Percentiles rank a stretch among this genome's conserved stretches.
phyloP scores from a whole-genome alignment of 768 basidiomycete genomes.

The Leccinum boreale region DNA sequence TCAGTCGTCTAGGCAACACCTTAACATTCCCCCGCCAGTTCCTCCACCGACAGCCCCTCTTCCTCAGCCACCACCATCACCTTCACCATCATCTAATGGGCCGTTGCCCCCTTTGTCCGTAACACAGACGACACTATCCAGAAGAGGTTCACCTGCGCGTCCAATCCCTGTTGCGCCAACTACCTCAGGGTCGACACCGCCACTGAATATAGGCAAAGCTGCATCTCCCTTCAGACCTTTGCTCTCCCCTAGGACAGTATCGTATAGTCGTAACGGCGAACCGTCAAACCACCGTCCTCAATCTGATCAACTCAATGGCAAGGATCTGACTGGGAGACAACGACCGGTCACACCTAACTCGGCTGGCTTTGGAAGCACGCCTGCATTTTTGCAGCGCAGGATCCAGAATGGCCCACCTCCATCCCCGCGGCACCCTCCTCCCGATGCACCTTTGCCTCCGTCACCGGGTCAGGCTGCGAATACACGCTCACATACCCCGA shows the following conservation, averaged over 20 bases:
- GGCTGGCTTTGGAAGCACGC: constrained; percentile 10
- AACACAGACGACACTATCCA: constrained; percentile 2
- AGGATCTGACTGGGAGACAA: constrained; percentile 11
- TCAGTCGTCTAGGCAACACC: constrained; percentile 26
- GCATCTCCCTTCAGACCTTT: constrained; percentile 24
- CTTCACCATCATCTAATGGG: constrained; percentile 1
- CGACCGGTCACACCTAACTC: constrained; percentile 9
- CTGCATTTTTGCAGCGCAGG: constrained; percentile 30
- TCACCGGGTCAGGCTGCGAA: constrained; percentile 11
- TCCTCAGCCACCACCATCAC: constrained; percentile 26
- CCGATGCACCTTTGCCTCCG: constrained; percentile 29
- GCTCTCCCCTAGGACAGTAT: constrained; percentile 12
- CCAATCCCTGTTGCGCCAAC: constrained; percentile 15
- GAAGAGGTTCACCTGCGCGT: constrained; percentile 14
- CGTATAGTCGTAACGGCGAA: constrained; percentile 5
- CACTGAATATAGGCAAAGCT: constrained; percentile 11
- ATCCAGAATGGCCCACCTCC: constrained; percentile 23
- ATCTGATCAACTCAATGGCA: constrained; percentile 7
- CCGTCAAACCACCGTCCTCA: not conserved
- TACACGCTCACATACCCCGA: constrained; percentile 9
- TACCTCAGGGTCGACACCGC: constrained; percentile 7
- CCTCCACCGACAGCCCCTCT: constrained; percentile 32
- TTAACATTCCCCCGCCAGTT: constrained; percentile 28
- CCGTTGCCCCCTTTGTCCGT: not conserved
- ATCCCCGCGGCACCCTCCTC: constrained; percentile 28